Evolutionary conservation across 441 rosid genomes (phyloP).

Genomic region (California macrophylla): DNA sequence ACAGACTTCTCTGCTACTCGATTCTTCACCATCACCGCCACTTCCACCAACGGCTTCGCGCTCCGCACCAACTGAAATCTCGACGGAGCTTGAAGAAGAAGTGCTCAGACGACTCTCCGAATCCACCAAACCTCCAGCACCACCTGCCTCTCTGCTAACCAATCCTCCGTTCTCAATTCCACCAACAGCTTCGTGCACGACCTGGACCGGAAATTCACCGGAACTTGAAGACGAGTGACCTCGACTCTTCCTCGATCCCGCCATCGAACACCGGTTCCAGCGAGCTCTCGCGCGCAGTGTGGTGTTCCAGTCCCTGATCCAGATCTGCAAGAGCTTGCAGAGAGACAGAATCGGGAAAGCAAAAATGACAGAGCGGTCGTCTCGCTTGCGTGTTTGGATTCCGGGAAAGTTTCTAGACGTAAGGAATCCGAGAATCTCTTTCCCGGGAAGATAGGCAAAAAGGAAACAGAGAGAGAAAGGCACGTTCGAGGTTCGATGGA

Average conservation of each 20-base stretch:
- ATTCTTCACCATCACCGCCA: not conserved
- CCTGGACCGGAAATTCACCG: not conserved
- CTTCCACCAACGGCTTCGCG: not conserved
- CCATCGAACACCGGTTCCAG: conserved; percentile 11
- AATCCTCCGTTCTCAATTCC: not conserved
- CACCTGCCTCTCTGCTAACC: not conserved
- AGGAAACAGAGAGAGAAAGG: not conserved
- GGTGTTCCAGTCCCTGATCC: conserved; percentile 9
- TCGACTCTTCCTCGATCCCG: not conserved
- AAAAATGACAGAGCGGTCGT: not conserved
- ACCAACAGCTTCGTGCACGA: not conserved
- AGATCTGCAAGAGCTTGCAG: conserved; percentile 1
- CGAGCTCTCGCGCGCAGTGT: not conserved
- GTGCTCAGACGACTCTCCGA: not conserved
- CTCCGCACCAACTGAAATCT: not conserved
- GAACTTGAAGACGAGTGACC: not conserved
- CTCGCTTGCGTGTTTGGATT: not conserved
- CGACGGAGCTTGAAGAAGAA: not conserved
- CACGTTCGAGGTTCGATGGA: not conserved
- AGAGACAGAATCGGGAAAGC: not conserved
- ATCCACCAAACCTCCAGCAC: not conserved
- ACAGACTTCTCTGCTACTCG: not conserved
- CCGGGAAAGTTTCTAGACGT: conserved; percentile 2
- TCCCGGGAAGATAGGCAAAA: not conserved
- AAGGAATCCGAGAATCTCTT: conserved; percentile 1